Conservation (phyloP, 148 eudicot genomes). For the Silene conica region DNA sequence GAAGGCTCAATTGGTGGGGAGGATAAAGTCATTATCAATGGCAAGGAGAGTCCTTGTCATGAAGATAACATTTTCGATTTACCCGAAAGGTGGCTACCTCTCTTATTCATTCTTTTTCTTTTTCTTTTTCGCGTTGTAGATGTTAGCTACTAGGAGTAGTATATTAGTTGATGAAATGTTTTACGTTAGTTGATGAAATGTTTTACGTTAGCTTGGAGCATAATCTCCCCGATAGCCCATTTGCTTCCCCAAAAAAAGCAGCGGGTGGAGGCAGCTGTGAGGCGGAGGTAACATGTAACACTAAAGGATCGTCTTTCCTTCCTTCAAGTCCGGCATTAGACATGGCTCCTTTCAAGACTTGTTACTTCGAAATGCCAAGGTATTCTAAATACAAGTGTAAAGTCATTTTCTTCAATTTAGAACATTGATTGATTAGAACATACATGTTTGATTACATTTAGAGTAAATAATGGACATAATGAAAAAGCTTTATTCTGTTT, state of each 20-base stretch:
- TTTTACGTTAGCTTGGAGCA: conserved; percentile 55
- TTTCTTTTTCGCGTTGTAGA: background rate
- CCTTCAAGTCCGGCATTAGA: conserved; percentile 52
- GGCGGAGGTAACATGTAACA: conserved; percentile 28
- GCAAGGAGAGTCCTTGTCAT: conserved; percentile 42
- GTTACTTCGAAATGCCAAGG: conserved; percentile 87
- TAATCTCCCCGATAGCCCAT: conserved; percentile 86
- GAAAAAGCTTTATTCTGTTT: conserved; percentile 25
- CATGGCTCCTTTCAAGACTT: conserved; percentile 68
- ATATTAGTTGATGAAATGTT: too few species aligned
- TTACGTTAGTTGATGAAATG: too few species aligned
- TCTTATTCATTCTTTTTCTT: background rate
- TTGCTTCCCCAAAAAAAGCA: conserved; percentile 63
- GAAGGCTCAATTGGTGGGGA: conserved; percentile 40
- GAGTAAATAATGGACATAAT: conserved; percentile 14
- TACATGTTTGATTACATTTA: conserved; percentile 20
- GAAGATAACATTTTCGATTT: conserved; percentile 48
- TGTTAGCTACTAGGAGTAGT: too few species aligned
- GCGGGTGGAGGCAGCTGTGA: conserved; percentile 15
- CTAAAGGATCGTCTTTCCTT: conserved; percentile 48
- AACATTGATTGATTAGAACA: conserved; percentile 6
- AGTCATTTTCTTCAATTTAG: conserved; percentile 2
- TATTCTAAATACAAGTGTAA: conserved; percentile 17
- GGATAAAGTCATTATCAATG: conserved; percentile 43
- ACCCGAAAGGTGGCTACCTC: conserved; percentile 53